These are phyloP conservation scores for Globisporangium camurandrum DNA, from an alignment of 352 stramenopile species.

Conservation along the genomic window DNA sequence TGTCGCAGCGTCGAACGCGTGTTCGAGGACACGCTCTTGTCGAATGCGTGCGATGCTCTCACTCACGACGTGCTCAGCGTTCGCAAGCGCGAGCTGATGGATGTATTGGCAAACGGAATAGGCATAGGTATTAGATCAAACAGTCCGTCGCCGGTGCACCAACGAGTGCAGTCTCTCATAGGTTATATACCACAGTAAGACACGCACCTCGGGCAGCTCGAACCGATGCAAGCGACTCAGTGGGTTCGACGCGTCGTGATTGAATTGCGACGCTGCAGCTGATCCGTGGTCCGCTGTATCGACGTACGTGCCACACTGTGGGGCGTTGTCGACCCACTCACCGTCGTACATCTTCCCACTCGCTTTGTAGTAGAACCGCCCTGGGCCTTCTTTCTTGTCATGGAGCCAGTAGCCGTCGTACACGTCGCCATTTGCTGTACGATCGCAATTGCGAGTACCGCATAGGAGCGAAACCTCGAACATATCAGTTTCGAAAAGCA, in stretches of 20 bases:
- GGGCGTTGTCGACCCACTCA: slow-evolving; percentile 76
- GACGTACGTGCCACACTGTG: slow-evolving; percentile 70
- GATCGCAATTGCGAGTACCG: too few relatives aligned
- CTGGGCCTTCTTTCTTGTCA: slow-evolving; percentile 85
- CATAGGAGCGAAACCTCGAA: too few relatives aligned
- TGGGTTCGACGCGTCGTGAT: background rate
- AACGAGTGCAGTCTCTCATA: background rate
- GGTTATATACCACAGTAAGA: too few relatives aligned
- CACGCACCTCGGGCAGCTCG: slow-evolving; percentile 50
- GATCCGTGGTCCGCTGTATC: slow-evolving; percentile 24
- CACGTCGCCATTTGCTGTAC: slow-evolving; percentile 67
- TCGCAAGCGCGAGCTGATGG: slow-evolving; percentile 52
- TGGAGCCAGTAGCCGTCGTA: slow-evolving; percentile 86
- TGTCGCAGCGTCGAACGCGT: slow-evolving; percentile 25
- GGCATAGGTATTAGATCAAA: too few relatives aligned
- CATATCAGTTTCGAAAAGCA: too few relatives aligned
- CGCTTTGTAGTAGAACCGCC: slow-evolving; percentile 77
- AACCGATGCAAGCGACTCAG: slow-evolving; percentile 25
- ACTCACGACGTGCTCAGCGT: slow-evolving; percentile 66
- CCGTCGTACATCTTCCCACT: slow-evolving; percentile 85
- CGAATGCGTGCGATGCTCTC: slow-evolving; percentile 65
- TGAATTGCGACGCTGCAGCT: background rate
- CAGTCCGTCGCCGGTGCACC: too few relatives aligned
- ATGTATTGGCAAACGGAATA: too few relatives aligned
- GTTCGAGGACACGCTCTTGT: slow-evolving; percentile 48